Percentiles rank a stretch among this genome's conserved stretches.
Conservation (phyloP, 106 monocot genomes). For the Dioscorea zingiberensis region DNA sequence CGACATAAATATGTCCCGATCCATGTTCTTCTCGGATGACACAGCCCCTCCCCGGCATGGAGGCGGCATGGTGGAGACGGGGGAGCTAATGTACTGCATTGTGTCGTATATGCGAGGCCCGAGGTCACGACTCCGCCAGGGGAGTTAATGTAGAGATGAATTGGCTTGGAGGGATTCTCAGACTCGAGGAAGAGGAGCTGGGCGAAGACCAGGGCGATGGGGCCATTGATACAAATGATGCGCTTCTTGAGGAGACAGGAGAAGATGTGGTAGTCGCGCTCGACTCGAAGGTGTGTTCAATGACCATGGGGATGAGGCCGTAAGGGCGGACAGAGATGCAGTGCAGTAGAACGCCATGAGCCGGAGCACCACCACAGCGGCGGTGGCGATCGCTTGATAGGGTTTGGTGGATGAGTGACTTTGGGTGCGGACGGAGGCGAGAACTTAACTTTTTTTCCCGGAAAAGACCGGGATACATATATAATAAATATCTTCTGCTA, state of each 20-base stretch:
- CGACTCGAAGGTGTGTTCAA: slow-evolving; percentile 95
- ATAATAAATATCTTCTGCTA: too few species aligned
- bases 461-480: too few species aligned
- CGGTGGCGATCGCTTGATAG: too few species aligned
- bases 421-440: too few species aligned
- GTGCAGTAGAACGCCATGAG: background rate
- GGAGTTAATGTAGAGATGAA: slow-evolving; percentile 86
- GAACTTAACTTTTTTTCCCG: too few species aligned
- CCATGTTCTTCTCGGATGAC: slow-evolving; percentile 62
- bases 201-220: slow-evolving; percentile 76
- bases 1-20: slow-evolving; percentile 57
- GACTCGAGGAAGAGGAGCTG: slow-evolving; percentile 96
- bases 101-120: slow-evolving; percentile 95
- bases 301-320: slow-evolving; percentile 89
- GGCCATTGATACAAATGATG: slow-evolving; percentile 85
- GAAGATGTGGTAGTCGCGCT: slow-evolving; percentile 98
- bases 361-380: too few species aligned
- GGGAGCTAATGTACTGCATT: slow-evolving; percentile 89
- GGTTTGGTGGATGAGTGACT: too few species aligned
- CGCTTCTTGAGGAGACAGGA: slow-evolving; percentile 92
- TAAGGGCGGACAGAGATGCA: slow-evolving; percentile 13
- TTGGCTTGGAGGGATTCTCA: slow-evolving; percentile 87
- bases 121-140: slow-evolving; percentile 92
- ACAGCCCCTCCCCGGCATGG: slow-evolving; percentile 68
- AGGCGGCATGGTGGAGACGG: slow-evolving; percentile 74